Evolutionary conservation across 768 basidiomycete genomes (phyloP), one percentile per base, ranked within the genome.

Genomic region (Leccinum barrowsii): DNA sequence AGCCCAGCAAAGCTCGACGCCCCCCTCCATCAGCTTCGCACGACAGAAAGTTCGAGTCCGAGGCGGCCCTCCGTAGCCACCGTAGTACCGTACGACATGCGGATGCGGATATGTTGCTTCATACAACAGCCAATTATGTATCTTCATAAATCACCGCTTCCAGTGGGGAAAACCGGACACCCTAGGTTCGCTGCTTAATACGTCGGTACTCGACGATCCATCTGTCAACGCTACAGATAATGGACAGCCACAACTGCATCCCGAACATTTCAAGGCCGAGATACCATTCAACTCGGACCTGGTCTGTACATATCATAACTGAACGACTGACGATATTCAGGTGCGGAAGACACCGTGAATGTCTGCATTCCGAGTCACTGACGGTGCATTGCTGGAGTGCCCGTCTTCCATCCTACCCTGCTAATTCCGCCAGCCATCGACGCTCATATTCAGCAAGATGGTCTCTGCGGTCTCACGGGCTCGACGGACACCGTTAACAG

Each of bases 291-390:
- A 60, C 60, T 74, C 77, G 12, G 75, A 83, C 35, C 75, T 83
- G 54, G 74, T 90, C 62, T 87, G 85, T 65, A 84, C 28, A 28
- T 28, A 28, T 92, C 60, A 87, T 87, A 49, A 28, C 85, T 77
- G 65, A 92, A 93, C 65, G 90, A 92, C 68, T 94, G 92, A 91
- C 92, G 92, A 0, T 94, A 94, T 71, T 92, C 89, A 6, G 84
- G 89, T 87, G 64, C 55, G 77, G 50, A 8, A 53, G 34, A 30
- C 46, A 34, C 26, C 28, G 8, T 56, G 19, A 8, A 21, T 4
- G 37, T 35, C 17, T 42, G 11, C 37, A 46, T 46, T 32, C 26
- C 26, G 11, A 6, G 28, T 54, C 13, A 34, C 32, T 61, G 44
- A 57, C 30, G 49, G 17, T 50, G 4, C 17, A 30, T 37, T 24